Evolutionary conservation across 169 alveolate genomes (phyloP), one percentile per base, ranked within the genome.

Genomic region (Plasmodium adleri): DNA sequence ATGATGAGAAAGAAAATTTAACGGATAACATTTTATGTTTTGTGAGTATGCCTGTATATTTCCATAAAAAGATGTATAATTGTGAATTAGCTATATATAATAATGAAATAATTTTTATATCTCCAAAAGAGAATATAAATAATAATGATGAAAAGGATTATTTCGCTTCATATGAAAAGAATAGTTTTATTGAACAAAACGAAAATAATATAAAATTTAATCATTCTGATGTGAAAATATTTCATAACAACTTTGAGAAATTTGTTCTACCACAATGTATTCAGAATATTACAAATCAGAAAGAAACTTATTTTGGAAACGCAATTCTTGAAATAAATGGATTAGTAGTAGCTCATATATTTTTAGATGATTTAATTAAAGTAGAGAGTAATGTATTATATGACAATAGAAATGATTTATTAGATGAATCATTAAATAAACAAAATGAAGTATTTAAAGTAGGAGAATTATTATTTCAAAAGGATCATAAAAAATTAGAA

Each of bases 1-100:
- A 73, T 49, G 45, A 50, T n/a, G 45, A 50, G 26, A 45, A 54
- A 3, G 47, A 39, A 39, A 9, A 64, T 32, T 20, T 86, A 20
- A 86, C 74, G 28, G 68, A 72, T 5, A 49, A 43, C 10, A 86
- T 86, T 12, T 64, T 86, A 73, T 86, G 92, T 43, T 86, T 86
- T 72, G 68, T 86, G 5, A 86, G 87, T 73, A 86, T 86, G 92
- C 92, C 92, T 10, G 75, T 86, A 22, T 86, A 70, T 86, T 86
- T 86, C 45, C 49, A 62, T 12, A 59, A 72, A 74, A 22, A 86
- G 20, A 54, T 86, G 10, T 86, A 86, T 67, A 86, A 24, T 50
- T 71, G 88, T 64, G 78, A 72, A 60, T 22, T 86, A 28, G 67
- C 50, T 32, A 72, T 86, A 17, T 86, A 86, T 39, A 86, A 73